Evolutionary conservation across 2,329 filamentous ascomycete species (phyloP).

Genomic region (Sporothrix pallida): DNA sequence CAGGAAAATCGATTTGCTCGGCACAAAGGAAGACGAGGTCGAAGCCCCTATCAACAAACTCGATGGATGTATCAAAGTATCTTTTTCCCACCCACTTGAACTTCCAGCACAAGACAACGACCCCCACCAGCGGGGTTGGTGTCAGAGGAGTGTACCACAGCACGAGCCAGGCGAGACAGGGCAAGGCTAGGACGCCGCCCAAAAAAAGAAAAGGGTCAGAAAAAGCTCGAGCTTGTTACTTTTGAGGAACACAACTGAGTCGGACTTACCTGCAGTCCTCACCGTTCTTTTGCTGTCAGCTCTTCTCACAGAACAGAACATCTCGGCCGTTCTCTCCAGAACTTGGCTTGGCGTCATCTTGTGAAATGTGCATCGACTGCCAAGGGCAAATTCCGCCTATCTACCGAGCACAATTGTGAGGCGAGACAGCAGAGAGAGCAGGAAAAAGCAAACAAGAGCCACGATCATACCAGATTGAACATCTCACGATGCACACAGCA

Average conservation of each 20-base stretch:
- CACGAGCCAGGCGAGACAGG: background rate
- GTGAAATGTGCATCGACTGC: constrained; percentile 21
- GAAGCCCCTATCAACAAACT: background rate
- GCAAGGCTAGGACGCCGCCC: background rate
- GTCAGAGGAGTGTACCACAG: constrained; percentile 15
- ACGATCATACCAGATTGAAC: background rate
- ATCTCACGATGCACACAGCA: background rate
- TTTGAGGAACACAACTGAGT: background rate
- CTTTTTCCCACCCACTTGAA: background rate
- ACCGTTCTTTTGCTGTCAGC: constrained; percentile 10
- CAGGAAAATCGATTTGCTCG: constrained; percentile 32
- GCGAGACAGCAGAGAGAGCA: background rate
- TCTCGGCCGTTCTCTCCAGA: constrained; percentile 11
- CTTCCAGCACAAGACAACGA: background rate
- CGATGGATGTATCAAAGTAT: background rate
- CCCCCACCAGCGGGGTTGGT: constrained; percentile 19
- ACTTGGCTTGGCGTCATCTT: constrained; percentile 13
- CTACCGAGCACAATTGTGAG: constrained; percentile 13
- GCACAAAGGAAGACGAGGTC: constrained; percentile 37
- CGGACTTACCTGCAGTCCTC: constrained; percentile 2
- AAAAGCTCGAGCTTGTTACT: background rate
- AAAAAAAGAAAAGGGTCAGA: background rate
- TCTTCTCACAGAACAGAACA: background rate
- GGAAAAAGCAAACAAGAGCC: background rate
- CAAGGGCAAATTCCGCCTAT: constrained; percentile 24